These are phyloP conservation scores for Stemphylium beticola DNA, from an alignment of 2,329 filamentous ascomycete genomes.

Conservation along the genomic window DNA sequence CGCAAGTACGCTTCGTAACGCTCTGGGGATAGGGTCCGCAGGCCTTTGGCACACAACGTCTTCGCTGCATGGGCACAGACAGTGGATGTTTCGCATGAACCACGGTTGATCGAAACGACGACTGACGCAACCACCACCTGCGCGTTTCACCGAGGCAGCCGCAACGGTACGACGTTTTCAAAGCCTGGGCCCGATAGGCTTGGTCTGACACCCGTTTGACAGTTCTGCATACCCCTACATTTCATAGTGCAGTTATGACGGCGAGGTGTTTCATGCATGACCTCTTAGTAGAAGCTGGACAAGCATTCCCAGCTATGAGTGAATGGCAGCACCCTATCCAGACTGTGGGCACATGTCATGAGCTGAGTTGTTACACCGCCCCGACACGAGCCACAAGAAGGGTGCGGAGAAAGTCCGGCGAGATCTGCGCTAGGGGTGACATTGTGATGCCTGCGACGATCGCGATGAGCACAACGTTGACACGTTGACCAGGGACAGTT, in stretches of 20 bases:
- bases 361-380: not conserved
- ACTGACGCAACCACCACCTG: constrained; percentile 9
- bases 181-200: constrained; percentile 5
- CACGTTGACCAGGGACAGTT: constrained; percentile 2
- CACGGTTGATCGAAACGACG: not conserved
- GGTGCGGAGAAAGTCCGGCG: constrained; percentile 6
- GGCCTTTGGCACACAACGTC: constrained; percentile 11
- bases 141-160: constrained; percentile 5
- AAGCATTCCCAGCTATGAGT: constrained; percentile 1
- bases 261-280: constrained; percentile 12
- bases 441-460: constrained; percentile 8
- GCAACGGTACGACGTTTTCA: constrained; percentile 4
- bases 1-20: constrained; percentile 5
- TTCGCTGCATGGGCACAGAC: constrained; percentile 7
- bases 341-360: constrained; percentile 8
- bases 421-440: constrained; percentile 10
- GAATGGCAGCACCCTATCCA: constrained; percentile 1
- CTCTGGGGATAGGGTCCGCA: constrained; percentile 2
- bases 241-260: constrained; percentile 2
- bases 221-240: constrained; percentile 8
- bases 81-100: constrained; percentile 5
- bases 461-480: not conserved
- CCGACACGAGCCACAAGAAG: constrained; percentile 2
- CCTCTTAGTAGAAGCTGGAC: not conserved
- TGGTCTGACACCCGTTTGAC: constrained; percentile 14